phyloP scores from a whole-genome alignment of 495 filamentous ascomycete species.

The Aspergillus wentii region DNA sequence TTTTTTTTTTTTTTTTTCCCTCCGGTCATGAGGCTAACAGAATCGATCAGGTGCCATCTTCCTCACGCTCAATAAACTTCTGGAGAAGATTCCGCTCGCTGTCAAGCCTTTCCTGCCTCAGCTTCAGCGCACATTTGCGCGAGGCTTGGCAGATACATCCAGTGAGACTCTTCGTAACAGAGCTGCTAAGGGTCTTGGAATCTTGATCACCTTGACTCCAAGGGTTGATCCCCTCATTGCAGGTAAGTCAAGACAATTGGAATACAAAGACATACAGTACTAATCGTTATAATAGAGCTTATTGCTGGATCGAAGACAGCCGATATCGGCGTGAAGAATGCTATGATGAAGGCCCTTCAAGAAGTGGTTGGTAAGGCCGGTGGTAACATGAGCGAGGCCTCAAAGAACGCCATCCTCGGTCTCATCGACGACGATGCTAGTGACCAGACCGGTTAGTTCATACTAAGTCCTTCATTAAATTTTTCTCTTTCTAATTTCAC shows the following conservation, averaged over 20 bases:
- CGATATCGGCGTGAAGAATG: conserved; percentile 84
- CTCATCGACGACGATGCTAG: conserved; percentile 83
- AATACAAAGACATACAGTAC: too few species aligned
- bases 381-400: conserved; percentile 86
- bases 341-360: conserved; percentile 95
- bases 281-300: conserved; percentile 56
- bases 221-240: conserved; percentile 87
- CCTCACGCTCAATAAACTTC: conserved; percentile 85
- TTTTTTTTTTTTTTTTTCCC: too few species aligned
- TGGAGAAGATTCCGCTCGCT: conserved; percentile 94
- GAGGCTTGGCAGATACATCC: conserved; percentile 86
- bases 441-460: conserved; percentile 56
- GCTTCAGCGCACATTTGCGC: conserved; percentile 93
- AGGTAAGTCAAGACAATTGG: conserved; percentile 31
- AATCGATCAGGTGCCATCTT: conserved; percentile 70
- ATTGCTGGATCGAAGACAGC: conserved; percentile 89
- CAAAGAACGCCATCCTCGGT: conserved; percentile 71
- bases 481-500: too few species aligned
- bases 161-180: conserved; percentile 83
- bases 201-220: conserved; percentile 91
- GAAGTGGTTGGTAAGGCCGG: conserved; percentile 96
- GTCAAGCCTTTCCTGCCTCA: conserved; percentile 97
- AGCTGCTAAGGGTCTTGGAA: conserved; percentile 94
- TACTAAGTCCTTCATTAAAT: too few species aligned
- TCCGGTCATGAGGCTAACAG: too few species aligned